Conservation (phyloP, 441 rosid genomes). For the Croton laevigatus region DNA sequence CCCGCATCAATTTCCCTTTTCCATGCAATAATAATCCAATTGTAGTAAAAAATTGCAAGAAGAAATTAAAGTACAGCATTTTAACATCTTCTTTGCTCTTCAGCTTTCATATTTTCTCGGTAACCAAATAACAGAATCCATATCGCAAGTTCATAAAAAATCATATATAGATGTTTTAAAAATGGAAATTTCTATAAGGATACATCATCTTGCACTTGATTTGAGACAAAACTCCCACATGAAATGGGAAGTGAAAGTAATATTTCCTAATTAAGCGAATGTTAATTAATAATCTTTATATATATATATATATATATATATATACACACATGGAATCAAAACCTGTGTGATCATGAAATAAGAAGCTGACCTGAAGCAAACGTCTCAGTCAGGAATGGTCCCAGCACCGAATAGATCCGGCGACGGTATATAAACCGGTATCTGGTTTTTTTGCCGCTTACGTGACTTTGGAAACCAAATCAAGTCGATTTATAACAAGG, state of each 20-base stretch:
- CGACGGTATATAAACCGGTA: not conserved
- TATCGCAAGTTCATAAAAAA: too few species aligned
- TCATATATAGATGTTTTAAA: too few species aligned
- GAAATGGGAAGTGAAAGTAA: too few species aligned
- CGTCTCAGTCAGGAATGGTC: not conserved
- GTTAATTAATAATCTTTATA: too few species aligned
- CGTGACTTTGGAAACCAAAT: too few species aligned
- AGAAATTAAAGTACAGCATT: not conserved
- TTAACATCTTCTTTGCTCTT: not conserved
- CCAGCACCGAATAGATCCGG: not conserved
- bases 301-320: too few species aligned
- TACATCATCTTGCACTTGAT: too few species aligned
- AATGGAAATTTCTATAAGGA: too few species aligned
- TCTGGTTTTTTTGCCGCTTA: not conserved
- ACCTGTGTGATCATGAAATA: not conserved
- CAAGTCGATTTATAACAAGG: too few species aligned
- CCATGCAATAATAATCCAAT: not conserved
- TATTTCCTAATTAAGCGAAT: too few species aligned
- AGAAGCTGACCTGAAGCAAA: conserved; percentile 3
- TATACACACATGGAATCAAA: not conserved
- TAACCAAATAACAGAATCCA: not conserved
- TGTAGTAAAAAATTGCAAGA: not conserved
- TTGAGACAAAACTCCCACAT: too few species aligned
- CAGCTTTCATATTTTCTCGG: not conserved
- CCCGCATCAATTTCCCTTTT: not conserved